A percentile compares a stretch with the other conserved stretches of the same genome.
Evolutionary conservation across 441 rosid genomes (phyloP).

Genomic region (Eutrema salsugineum): DNA sequence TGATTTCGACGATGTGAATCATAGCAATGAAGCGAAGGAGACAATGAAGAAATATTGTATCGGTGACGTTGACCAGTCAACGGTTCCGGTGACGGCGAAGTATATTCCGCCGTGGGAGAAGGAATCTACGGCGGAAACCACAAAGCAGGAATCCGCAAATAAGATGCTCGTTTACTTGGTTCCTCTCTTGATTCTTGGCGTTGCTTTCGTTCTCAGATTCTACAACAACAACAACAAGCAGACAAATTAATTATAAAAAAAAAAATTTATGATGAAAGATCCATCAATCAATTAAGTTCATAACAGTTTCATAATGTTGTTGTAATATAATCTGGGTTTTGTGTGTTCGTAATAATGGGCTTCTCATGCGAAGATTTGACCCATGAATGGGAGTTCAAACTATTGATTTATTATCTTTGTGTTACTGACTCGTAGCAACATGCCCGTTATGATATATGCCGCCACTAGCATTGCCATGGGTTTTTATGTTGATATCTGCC

Average conservation of each 20-base stretch:
- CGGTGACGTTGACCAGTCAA: conserved; percentile 44
- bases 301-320: background rate
- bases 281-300: too few species aligned
- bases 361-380: background rate
- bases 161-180: conserved; percentile 39
- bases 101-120: conserved; percentile 34
- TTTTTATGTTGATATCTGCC: background rate
- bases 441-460: too few species aligned
- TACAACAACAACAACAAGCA: conserved; percentile 23
- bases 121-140: conserved; percentile 10
- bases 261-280: background rate
- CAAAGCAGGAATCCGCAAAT: conserved; percentile 6
- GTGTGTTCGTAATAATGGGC: conserved; percentile 6
- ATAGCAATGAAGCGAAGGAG: conserved; percentile 47
- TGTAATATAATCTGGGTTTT: background rate
- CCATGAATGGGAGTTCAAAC: conserved; percentile 1
- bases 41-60: conserved; percentile 42
- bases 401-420: conserved; percentile 2
- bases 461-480: too few species aligned
- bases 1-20: conserved; percentile 52
- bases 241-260: background rate
- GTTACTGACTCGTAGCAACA: too few species aligned
- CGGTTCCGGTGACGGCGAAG: conserved; percentile 34
- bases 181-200: conserved; percentile 47
- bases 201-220: conserved; percentile 43